phyloP scores from a whole-genome alignment of 192 early-diverging fungal species.

The Jimgerdemannia flammicorona region DNA sequence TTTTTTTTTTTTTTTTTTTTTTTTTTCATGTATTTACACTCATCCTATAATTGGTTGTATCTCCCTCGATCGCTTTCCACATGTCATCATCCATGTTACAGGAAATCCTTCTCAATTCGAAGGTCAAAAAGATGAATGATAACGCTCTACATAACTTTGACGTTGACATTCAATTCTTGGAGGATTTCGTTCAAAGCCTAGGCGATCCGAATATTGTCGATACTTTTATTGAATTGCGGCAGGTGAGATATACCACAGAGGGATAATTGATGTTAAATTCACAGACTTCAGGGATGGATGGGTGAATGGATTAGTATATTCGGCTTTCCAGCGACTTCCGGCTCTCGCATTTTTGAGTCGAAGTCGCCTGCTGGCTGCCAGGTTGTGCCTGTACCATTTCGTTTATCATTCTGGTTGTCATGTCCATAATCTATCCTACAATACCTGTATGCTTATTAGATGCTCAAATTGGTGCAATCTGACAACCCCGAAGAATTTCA shows the following conservation, averaged over 20 bases:
- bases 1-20: too few species aligned
- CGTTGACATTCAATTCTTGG: constrained; percentile 67
- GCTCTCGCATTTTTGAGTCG: constrained; percentile 1
- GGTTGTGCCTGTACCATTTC: neutral
- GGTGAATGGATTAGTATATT: too few species aligned
- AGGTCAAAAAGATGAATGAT: constrained; percentile 55
- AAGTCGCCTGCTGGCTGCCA: too few species aligned
- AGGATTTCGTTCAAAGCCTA: constrained; percentile 64
- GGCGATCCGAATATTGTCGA: constrained; percentile 63
- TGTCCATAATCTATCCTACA: too few species aligned
- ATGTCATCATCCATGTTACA: constrained; percentile 8
- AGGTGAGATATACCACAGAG: constrained; percentile 43
- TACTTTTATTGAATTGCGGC: constrained; percentile 66
- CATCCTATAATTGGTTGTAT: too few species aligned
- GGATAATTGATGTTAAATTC: too few species aligned
- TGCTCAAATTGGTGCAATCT: constrained; percentile 57
- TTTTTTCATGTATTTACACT: neutral
- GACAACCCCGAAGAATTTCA: constrained; percentile 80
- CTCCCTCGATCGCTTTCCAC: too few species aligned
- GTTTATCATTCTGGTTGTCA: too few species aligned
- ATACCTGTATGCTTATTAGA: constrained; percentile 27
- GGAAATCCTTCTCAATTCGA: constrained; percentile 55
- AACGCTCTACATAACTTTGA: constrained; percentile 59
- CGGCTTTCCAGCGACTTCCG: neutral
- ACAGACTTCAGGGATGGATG: too few species aligned